These are phyloP conservation scores for Apiotrichum gracile DNA, from an alignment of 1,284 basidiomycete genomes.

Conservation along the genomic window DNA sequence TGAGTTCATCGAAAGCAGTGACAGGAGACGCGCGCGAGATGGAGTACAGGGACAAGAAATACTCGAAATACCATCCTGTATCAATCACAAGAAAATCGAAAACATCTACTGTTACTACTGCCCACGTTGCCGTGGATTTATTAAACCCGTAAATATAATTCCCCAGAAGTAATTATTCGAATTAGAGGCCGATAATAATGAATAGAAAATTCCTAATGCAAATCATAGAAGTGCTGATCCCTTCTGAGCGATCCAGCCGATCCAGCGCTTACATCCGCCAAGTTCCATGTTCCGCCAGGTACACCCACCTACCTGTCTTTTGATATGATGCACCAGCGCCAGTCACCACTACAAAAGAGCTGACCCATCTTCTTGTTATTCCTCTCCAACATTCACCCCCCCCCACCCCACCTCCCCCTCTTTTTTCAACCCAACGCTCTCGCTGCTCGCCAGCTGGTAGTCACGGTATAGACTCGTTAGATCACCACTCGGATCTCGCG, in stretches of 20 bases:
- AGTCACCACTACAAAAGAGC: neutral
- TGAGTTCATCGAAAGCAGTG: neutral
- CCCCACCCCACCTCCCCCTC: neutral
- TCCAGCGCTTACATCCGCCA: slow-evolving; percentile 6
- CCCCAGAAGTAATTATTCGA: too few relatives aligned
- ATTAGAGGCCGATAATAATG: too few relatives aligned
- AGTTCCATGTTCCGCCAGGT: too few relatives aligned
- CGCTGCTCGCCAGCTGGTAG: neutral
- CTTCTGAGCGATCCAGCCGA: neutral
- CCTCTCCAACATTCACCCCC: neutral
- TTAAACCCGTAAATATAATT: neutral
- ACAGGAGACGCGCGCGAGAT: too few relatives aligned
- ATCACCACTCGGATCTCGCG: neutral
- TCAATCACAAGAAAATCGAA: neutral
- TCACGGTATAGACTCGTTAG: neutral
- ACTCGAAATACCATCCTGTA: too few relatives aligned
- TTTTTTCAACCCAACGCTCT: neutral
- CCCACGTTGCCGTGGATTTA: neutral
- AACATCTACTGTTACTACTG: neutral
- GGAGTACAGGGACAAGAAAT: neutral
- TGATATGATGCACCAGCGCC: too few relatives aligned
- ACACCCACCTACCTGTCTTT: neutral
- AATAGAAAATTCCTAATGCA: too few relatives aligned
- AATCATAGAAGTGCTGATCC: neutral
- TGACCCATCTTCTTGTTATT: neutral